Percentiles rank a stretch among this genome's conserved stretches.
phyloP scores from a whole-genome alignment of 2,329 filamentous ascomycete genomes.

The Clonostachys rosea region DNA sequence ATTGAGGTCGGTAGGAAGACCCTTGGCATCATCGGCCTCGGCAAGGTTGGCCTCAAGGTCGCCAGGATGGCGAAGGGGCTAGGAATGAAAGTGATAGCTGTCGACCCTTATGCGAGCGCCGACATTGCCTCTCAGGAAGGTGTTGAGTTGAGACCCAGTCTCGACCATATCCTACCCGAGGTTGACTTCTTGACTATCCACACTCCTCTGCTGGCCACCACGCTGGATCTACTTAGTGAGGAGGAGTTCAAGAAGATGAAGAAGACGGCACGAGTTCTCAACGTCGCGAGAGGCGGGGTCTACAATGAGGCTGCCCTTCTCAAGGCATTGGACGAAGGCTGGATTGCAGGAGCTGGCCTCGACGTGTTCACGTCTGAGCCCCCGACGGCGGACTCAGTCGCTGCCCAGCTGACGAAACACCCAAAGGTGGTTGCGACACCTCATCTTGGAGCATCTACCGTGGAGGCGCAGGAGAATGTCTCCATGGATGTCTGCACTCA shows the following conservation, averaged over 20 bases:
- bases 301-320: conserved; percentile 73
- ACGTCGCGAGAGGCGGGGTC: conserved; percentile 76
- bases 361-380: conserved; percentile 80
- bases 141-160: conserved; percentile 54
- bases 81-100: conserved; percentile 70
- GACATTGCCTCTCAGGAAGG: conserved; percentile 66
- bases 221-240: conserved; percentile 66
- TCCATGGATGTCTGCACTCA: conserved; percentile 80
- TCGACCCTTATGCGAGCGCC: conserved; percentile 73
- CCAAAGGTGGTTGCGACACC: conserved; percentile 73
- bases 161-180: conserved; percentile 56
- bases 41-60: conserved; percentile 80
- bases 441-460: conserved; percentile 74
- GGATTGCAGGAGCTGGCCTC: conserved; percentile 71
- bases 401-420: conserved; percentile 61
- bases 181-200: conserved; percentile 79
- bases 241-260: conserved; percentile 69
- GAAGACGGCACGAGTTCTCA: conserved; percentile 66
- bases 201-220: conserved; percentile 74
- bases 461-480: conserved; percentile 81
- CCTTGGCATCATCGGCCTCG: conserved; percentile 71
- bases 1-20: conserved; percentile 76
- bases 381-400: conserved; percentile 46
- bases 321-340: conserved; percentile 63
- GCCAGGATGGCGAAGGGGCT: conserved; percentile 74